Evolutionary conservation across 2,329 filamentous ascomycete genomes (phyloP).

Genomic region (Hypoxylon sp.): DNA sequence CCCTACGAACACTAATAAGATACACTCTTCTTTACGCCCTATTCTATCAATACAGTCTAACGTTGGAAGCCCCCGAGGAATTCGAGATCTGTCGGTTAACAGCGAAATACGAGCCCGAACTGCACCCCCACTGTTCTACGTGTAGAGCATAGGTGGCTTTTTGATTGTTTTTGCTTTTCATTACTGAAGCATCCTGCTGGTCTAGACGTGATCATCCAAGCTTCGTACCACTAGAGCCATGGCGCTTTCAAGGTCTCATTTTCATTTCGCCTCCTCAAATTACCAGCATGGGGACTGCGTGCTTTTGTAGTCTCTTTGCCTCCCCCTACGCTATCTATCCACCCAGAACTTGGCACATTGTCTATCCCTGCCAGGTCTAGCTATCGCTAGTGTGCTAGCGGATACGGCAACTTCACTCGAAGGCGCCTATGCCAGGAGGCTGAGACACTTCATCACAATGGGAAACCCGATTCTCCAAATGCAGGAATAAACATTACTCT

Average conservation of each 20-base stretch:
- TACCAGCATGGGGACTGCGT: neutral
- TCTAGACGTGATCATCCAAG: constrained; percentile 13
- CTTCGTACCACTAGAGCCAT: constrained; percentile 9
- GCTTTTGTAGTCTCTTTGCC: constrained; percentile 1
- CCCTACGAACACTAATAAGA: neutral
- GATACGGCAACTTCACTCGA: neutral
- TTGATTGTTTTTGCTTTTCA: constrained; percentile 17
- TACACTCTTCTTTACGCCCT: neutral
- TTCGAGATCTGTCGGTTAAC: constrained; percentile 6
- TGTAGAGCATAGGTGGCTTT: constrained; percentile 20
- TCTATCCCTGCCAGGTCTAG: constrained; percentile 2
- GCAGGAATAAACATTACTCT: neutral
- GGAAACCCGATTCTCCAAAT: neutral
- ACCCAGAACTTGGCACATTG: neutral
- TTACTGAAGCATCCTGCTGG: constrained; percentile 8
- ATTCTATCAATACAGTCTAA: constrained; percentile 4
- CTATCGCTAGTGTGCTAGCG: neutral
- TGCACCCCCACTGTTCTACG: constrained; percentile 26
- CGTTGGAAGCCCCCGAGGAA: neutral
- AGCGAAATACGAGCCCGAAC: constrained; percentile 17
- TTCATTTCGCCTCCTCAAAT: constrained; percentile 29
- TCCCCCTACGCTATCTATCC: constrained; percentile 1
- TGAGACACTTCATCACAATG: constrained; percentile 7
- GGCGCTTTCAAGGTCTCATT: constrained; percentile 21
- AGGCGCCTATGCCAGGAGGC: neutral